Base-by-base conservation (phyloP, 129 eudicot species). In the Cynara cardunculus region DNA sequence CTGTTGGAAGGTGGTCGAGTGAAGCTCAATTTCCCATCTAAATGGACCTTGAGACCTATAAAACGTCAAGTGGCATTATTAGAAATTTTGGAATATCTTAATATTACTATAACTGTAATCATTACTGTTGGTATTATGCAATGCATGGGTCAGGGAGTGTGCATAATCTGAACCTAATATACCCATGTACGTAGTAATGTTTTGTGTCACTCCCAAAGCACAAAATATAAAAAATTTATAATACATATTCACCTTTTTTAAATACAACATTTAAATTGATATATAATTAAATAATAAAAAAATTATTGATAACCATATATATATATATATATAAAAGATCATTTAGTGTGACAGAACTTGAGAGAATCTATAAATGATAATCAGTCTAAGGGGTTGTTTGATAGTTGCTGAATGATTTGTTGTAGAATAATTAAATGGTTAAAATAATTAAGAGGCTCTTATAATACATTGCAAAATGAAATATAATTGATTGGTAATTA, bases 21-120 rank as follows among this genome's bases (percentile, higher is more conserved):
- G 74, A 64, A 81, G 79, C 84, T 81, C 79, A 39, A 39, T 26
- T 73, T 65, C 67, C 74, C 75, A 81, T 64, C 77, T 73, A 81
- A 81, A 37, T 41, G 69, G 84, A 41, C 73, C 84, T 81, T 81
- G 79, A 65, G 68, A 80, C 84, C 84, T 80, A 79, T 64, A 80
- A 80, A 61, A 41, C 16, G 66, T 81, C 74, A 73, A 64, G 30
- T 66, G 79, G 37, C 64, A 16, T 39, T 67, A 81, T 64, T 66
- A 73, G 79, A 53, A 53, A 4, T 16, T 53, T 4, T 16, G 64
- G 64, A 16, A 53, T 53, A 53, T 18, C 64, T 16, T 53, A 16
- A 1, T 13, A 18, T 53, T 14, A 53, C 16, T 11, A 49, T 39
- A 39, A 9, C 16, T 16, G 3, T 49, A 49, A 3, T 13, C 1